phyloP scores from a whole-genome alignment of 2,329 filamentous ascomycete genomes.

The Apiospora hydei region DNA sequence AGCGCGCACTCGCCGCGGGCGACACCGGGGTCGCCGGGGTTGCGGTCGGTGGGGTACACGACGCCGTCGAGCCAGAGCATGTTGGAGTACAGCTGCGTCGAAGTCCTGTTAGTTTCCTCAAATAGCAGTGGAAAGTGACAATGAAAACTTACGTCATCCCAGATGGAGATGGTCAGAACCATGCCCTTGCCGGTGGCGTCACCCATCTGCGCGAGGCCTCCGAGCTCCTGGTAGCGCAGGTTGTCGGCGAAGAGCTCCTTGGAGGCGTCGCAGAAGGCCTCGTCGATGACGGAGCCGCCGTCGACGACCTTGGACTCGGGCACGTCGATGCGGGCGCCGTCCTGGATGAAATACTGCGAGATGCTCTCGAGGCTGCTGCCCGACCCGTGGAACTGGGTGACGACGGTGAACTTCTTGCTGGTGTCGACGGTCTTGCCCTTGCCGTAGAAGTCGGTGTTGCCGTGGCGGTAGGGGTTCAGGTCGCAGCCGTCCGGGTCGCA shows the following conservation, averaged over 20 bases:
- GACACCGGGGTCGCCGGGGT: constrained; percentile 48
- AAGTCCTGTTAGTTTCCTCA: constrained; percentile 10
- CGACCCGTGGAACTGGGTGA: constrained; percentile 64
- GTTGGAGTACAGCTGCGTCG: constrained; percentile 50
- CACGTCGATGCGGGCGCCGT: constrained; percentile 56
- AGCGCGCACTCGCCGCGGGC: constrained; percentile 54
- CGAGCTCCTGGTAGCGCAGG: constrained; percentile 55
- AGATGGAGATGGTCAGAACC: constrained; percentile 66
- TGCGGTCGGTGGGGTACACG: constrained; percentile 54
- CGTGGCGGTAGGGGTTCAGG: constrained; percentile 68
- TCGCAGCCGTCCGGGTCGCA: constrained; percentile 71
- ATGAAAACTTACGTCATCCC: constrained; percentile 56
- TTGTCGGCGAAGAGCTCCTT: constrained; percentile 60
- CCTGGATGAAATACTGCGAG: constrained; percentile 64
- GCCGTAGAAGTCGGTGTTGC: constrained; percentile 65
- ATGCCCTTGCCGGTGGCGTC: constrained; percentile 60
- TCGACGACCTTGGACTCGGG: constrained; percentile 44
- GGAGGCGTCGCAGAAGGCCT: constrained; percentile 60
- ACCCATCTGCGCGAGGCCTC: constrained; percentile 60
- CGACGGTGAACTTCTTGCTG: constrained; percentile 61
- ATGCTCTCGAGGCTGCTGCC: constrained; percentile 57
- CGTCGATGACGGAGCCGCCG: constrained; percentile 51
- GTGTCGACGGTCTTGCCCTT: constrained; percentile 61
- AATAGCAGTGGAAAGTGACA: too few relatives aligned
- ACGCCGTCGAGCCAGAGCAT: constrained; percentile 72